Evolutionary conservation across 2,329 filamentous ascomycete species (phyloP).

Genomic region (Nigrospora sphaerica): DNA sequence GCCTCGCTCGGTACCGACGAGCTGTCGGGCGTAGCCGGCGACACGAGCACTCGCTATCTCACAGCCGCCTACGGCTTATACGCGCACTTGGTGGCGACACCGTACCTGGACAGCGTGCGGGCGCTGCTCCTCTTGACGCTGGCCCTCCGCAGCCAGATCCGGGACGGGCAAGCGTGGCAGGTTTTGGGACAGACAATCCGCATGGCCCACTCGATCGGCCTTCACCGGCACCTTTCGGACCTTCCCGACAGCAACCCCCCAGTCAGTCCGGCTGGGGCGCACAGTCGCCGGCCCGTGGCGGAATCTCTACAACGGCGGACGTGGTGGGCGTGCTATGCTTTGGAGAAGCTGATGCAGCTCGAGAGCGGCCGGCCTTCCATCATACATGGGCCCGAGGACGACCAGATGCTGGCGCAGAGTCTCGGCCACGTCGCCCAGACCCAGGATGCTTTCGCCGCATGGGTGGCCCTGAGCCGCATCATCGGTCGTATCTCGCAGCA

Average conservation of each 20-base stretch:
- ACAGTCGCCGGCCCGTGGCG: neutral
- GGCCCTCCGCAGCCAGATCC: conserved; percentile 8
- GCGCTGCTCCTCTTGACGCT: conserved; percentile 11
- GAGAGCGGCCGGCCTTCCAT: conserved; percentile 14
- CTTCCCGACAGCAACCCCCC: neutral
- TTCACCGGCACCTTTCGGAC: conserved; percentile 9
- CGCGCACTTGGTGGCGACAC: conserved; percentile 10
- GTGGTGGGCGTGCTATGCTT: conserved; percentile 12
- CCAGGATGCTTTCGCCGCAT: conserved; percentile 7
- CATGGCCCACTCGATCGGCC: conserved; percentile 16
- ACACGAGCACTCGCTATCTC: conserved; percentile 6
- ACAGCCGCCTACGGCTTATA: conserved; percentile 10
- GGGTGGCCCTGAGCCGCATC: conserved; percentile 8
- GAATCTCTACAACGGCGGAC: conserved; percentile 2
- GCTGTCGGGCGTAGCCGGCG: conserved; percentile 3
- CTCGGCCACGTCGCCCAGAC: neutral
- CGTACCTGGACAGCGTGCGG: conserved; percentile 13
- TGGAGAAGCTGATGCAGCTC: conserved; percentile 16
- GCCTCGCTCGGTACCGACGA: conserved; percentile 13
- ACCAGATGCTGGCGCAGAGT: neutral
- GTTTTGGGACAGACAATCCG: conserved; percentile 14
- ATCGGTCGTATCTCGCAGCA: conserved; percentile 8
- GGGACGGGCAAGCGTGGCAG: conserved; percentile 19
- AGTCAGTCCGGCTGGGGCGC: neutral
- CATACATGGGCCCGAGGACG: conserved; percentile 11